Base-by-base conservation (phyloP, 495 filamentous ascomycete species). In the Trichoderma erinaceum region DNA sequence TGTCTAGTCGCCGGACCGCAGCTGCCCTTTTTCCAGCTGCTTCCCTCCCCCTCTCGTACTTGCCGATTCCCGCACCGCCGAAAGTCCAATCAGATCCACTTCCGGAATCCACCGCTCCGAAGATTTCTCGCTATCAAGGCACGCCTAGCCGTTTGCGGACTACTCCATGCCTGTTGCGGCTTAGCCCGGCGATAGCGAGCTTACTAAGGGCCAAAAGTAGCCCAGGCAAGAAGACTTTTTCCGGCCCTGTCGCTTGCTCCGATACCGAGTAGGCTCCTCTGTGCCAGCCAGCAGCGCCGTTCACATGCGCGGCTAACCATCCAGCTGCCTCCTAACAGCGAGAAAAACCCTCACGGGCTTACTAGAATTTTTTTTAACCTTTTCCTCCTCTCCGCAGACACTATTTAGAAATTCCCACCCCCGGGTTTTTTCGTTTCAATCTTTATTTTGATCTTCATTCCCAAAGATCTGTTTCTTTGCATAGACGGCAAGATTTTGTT, bases 51-150 rank as follows among this genome's bases (percentile, higher is more conserved):
- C 50, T n/a, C 50, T 56, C 50, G 15, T 32, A 6, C 23, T 29
- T 61, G 27, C 56, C 56, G 56, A 61, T 61, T 61, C 23, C 56
- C 56, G 56, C 56, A 61, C 56, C 56, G 23, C 56, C 56, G 56
- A 61, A 23, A 6, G 15, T 8, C 56, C 56, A 61, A 61, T 61
- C 56, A 61, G 56, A 32, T 61, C 23, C 56, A 32, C 56, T 32
- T 61, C 56, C 56, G 56, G 56, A 12, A 12, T 61, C 56, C 56
- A 61, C 56, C 56, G 56, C 27, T 25, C 56, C 56, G 56, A 61
- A 16, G 56, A 61, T 61, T 61, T 61, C 56, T 61, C 56, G 56
- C 56, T 25, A 56, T 56, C 18, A 4, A 11, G 10, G 10, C 10
- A 1, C 6, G 6, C 15, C 56, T 61, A 32, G 12, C 56, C 56